phyloP scores from a whole-genome alignment of 148 eudicot species.

The Camellia sinensis region DNA sequence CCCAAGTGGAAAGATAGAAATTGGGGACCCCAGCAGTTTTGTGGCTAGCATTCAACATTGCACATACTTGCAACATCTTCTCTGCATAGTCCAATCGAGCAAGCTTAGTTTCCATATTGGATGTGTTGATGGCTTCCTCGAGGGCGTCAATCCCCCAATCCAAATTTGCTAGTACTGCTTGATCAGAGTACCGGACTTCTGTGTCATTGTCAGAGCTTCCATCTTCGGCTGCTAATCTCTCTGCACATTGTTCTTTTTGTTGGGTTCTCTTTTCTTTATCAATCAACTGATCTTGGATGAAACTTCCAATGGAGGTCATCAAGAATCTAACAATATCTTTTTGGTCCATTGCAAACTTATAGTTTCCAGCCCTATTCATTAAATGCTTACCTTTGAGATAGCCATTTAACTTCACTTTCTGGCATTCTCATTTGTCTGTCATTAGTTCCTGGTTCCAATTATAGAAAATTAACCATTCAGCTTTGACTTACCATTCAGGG shows the following conservation, averaged over 20 bases:
- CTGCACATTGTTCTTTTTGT: constrained; percentile 55
- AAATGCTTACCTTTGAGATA: neutral
- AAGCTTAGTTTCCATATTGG: constrained; percentile 47
- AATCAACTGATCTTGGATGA: constrained; percentile 45
- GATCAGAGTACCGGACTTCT: constrained; percentile 55
- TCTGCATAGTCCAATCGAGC: constrained; percentile 51
- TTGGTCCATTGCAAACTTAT: constrained; percentile 37
- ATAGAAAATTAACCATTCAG: neutral
- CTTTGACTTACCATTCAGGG: neutral
- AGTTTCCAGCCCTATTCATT: constrained; percentile 32
- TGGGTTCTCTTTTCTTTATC: constrained; percentile 38
- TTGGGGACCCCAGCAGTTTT: constrained; percentile 57
- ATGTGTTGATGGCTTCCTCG: constrained; percentile 56
- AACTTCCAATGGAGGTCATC: constrained; percentile 37
- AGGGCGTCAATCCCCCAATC: constrained; percentile 66
- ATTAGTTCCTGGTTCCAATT: neutral
- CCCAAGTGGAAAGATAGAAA: constrained; percentile 59
- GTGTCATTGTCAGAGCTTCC: constrained; percentile 28
- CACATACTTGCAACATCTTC: constrained; percentile 61
- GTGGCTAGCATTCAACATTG: constrained; percentile 42
- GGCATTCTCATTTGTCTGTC: neutral
- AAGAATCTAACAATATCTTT: constrained; percentile 33
- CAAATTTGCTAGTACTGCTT: constrained; percentile 54
- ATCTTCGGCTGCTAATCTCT: constrained; percentile 51
- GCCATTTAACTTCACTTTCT: neutral